Conservation (phyloP, 2,329 filamentous ascomycete species). For the Hymenoscyphus scutula region DNA sequence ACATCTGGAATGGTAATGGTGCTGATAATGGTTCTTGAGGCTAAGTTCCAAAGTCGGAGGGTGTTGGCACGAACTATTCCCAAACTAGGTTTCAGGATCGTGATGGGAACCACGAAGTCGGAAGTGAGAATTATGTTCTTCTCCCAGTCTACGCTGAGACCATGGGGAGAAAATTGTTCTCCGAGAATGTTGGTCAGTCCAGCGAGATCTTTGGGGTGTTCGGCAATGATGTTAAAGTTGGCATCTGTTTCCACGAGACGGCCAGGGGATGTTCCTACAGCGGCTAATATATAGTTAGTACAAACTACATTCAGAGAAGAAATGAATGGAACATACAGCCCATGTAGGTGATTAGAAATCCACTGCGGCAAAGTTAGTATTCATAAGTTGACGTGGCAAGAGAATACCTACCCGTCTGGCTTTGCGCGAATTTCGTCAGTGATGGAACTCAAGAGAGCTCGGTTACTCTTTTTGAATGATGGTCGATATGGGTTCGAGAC, state of each 20-base stretch:
- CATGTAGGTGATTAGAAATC: conserved; percentile 32
- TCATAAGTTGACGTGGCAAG: too few relatives aligned
- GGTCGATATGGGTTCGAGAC: conserved; percentile 56
- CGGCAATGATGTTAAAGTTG: conserved; percentile 58
- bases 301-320: not conserved
- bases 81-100: conserved; percentile 56
- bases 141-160: conserved; percentile 56
- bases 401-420: conserved; percentile 44
- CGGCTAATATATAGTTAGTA: conserved; percentile 31
- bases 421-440: conserved; percentile 62
- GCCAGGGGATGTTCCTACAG: conserved; percentile 56
- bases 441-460: conserved; percentile 57
- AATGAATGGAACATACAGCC: conserved; percentile 14
- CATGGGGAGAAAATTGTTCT: conserved; percentile 61
- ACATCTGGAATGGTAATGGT: conserved; percentile 60
- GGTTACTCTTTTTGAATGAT: conserved; percentile 58
- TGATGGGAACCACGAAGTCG: conserved; percentile 61
- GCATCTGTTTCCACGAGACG: conserved; percentile 60
- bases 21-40: conserved; percentile 52
- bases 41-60: conserved; percentile 57
- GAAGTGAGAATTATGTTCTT: conserved; percentile 58
- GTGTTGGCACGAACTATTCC: conserved; percentile 56
- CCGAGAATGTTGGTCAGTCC: conserved; percentile 55
- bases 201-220: conserved; percentile 58
- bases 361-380: conserved; percentile 6